A percentile compares a stretch with the other conserved stretches of the same genome.
Conservation (phyloP, 768 basidiomycete genomes). For the Serendipita indica region DNA sequence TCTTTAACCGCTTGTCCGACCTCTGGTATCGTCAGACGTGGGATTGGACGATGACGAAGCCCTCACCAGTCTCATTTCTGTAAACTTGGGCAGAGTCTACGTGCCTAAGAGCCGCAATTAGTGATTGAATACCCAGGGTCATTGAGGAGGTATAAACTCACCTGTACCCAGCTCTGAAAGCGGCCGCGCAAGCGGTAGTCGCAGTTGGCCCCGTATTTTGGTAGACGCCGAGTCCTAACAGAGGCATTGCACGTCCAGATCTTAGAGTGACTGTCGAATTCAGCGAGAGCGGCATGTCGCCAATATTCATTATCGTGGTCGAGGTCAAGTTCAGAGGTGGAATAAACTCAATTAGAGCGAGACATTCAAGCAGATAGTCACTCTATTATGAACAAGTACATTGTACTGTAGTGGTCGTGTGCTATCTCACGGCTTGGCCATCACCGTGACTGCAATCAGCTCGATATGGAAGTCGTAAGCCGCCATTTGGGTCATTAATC, state of each 20-base stretch:
- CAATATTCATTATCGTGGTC: too few species aligned
- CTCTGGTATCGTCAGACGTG: not conserved
- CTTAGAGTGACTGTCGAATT: not conserved
- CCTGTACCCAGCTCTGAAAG: constrained; percentile 45
- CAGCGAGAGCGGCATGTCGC: not conserved
- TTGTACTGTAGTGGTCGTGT: not conserved
- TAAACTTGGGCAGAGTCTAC: constrained; percentile 13
- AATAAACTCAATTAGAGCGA: not conserved
- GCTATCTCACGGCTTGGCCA: not conserved
- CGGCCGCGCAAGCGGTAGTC: constrained; percentile 40
- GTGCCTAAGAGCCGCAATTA: constrained; percentile 4
- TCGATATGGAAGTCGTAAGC: not conserved
- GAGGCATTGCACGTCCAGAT: constrained; percentile 42
- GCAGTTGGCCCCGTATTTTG: constrained; percentile 28
- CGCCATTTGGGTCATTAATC: not conserved
- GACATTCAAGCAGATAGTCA: not conserved
- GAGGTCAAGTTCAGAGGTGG: too few species aligned
- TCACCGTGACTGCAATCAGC: not conserved
- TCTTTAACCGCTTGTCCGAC: constrained; percentile 27
- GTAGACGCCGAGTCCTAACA: constrained; percentile 57
- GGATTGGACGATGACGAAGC: not conserved
- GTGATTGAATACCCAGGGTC: not conserved
- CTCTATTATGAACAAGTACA: not conserved
- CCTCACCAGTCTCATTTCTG: constrained; percentile 8
- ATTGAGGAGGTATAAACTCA: not conserved